Base-by-base conservation (phyloP, 192 early-diverging fungal species). In the Chytriomyces hyalinus region DNA sequence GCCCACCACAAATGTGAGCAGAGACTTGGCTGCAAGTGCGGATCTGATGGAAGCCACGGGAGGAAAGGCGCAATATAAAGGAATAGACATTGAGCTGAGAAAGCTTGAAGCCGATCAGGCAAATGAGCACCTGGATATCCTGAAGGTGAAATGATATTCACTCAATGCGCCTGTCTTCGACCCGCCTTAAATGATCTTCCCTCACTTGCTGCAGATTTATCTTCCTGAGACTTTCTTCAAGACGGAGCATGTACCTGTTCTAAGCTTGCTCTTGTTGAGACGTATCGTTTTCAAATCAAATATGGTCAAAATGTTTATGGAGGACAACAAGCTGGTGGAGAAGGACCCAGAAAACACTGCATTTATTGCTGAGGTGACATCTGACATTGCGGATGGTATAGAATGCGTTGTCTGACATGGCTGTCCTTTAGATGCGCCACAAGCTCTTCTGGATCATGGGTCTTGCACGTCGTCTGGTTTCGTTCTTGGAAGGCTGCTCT, bases 61-160 rank as follows among this genome's bases (percentile, higher is more conserved):
- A 9, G 88, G 92, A 80, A 95, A 95, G 79, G 90, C 93, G 5
- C 92, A 95, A 75, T 93, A 95, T 22, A 95, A 94, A 83, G 88
- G 93, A 13, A 91, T 98, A 49, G 97, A 98, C 82, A 82, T 97
- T 49, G 96, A 97, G 70, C 83, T 98, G 67, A 90, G 93, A 11
- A 92, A 93, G 57, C 81, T 98, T 20, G 96, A 98, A 17, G 93
- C 92, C 24, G 81, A 87, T 5, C 96, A 98, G 81, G 94, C 94
- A 1, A 86, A 85, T 1, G 91, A 94, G 79, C 90, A 93, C 53
- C 67, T 94, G 48, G 85, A 83, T 48, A 73, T 87, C 49, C 17
- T 87, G 15, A 81, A 70, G 67, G 73, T 76, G 24, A 9, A 22
- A 20, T 49, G 26, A 44, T 59, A 74, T 65, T 13, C 20, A 70